Percentiles rank a stretch among this genome's conserved stretches.
phyloP scores from a whole-genome alignment of 768 basidiomycete species.

The Boletus huronensis region DNA sequence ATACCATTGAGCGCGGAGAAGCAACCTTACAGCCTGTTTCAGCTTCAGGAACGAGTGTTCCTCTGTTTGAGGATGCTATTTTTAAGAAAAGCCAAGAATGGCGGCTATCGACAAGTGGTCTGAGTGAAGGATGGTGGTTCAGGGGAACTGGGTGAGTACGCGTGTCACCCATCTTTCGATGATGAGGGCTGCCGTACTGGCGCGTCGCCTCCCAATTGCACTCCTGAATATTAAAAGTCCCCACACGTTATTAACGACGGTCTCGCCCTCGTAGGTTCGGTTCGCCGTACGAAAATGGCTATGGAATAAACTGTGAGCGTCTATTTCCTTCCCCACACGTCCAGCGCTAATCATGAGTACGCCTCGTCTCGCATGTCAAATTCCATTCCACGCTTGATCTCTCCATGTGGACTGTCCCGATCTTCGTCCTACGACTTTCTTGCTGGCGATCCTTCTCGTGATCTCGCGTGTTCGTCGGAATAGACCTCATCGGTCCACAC shows the following conservation, averaged over 20 bases:
- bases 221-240: neutral
- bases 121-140: constrained; percentile 84
- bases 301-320: constrained; percentile 82
- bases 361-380: neutral
- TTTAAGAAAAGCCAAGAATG: constrained; percentile 75
- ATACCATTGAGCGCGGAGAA: neutral
- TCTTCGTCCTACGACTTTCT: neutral
- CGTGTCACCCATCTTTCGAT: neutral
- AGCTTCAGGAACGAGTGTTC: neutral
- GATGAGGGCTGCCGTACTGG: neutral
- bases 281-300: constrained; percentile 76
- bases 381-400: too few species aligned
- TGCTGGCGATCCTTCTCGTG: neutral
- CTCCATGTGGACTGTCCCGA: neutral
- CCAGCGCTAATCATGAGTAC: neutral
- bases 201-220: neutral
- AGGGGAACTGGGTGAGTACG: constrained; percentile 73
- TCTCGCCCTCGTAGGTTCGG: constrained; percentile 58
- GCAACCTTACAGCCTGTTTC: neutral
- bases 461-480: neutral
- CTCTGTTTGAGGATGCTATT: constrained; percentile 73
- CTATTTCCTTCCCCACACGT: neutral
- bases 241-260: constrained; percentile 4
- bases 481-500: constrained; percentile 78
- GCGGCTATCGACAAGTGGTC: constrained; percentile 86